These are phyloP conservation scores for Cyclotella sp. DNA, from an alignment of 108 stramenopile genomes.

Conservation along the genomic window DNA sequence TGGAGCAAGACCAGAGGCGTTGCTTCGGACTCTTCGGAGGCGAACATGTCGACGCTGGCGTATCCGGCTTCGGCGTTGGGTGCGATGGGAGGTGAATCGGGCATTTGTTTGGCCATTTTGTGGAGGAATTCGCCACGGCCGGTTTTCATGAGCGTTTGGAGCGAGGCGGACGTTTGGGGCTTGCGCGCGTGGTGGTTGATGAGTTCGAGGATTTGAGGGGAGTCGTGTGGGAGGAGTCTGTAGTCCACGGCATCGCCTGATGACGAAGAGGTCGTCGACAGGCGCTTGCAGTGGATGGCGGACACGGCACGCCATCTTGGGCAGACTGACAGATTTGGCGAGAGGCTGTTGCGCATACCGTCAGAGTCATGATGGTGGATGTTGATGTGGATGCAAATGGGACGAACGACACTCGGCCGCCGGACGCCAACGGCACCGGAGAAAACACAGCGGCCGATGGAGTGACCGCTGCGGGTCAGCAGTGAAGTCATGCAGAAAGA, in stretches of 20 bases:
- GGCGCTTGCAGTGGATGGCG: too few relatives aligned
- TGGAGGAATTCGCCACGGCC: constrained; percentile 84
- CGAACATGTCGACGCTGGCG: constrained; percentile 24
- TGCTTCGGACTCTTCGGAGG: constrained; percentile 42
- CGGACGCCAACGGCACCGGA: too few relatives aligned
- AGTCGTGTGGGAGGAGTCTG: not conserved
- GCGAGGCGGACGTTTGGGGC: constrained; percentile 4
- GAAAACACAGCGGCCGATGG: too few relatives aligned
- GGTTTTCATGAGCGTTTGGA: constrained; percentile 84
- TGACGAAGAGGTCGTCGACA: too few relatives aligned
- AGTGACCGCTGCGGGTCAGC: too few relatives aligned
- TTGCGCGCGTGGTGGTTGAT: constrained; percentile 17
- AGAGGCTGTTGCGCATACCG: too few relatives aligned
- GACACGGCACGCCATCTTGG: too few relatives aligned
- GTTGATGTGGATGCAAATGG: too few relatives aligned
- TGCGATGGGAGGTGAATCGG: not conserved
- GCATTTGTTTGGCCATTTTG: constrained; percentile 51
- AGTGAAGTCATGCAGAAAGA: too few relatives aligned
- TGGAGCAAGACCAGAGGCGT: constrained; percentile 53
- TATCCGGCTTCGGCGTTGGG: constrained; percentile 1
- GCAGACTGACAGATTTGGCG: too few relatives aligned
- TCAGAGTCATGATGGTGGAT: too few relatives aligned
- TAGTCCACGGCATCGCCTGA: not conserved
- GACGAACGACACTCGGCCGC: too few relatives aligned
- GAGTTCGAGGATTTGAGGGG: constrained; percentile 1